phyloP scores from a whole-genome alignment of 1,284 basidiomycete species.

The Pseudozyma flocculosa region DNA sequence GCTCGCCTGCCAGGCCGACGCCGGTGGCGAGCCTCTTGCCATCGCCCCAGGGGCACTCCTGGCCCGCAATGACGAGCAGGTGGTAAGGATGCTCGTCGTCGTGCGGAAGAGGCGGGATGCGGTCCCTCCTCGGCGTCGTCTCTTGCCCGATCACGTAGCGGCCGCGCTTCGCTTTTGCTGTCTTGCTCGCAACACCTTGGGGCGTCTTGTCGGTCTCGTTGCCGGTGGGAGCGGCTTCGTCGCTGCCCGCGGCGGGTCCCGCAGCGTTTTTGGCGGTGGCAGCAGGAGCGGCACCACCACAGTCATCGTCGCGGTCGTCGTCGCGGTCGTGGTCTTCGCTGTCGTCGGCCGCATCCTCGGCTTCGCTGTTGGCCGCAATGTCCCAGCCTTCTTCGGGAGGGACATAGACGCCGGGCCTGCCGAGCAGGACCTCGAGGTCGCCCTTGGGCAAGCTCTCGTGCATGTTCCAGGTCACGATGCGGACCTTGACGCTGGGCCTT shows the following conservation, averaged over 20 bases:
- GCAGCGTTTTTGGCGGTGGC: too few species aligned
- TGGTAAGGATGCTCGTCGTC: conserved; percentile 71
- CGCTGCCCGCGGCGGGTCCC: too few species aligned
- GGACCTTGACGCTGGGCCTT: conserved; percentile 59
- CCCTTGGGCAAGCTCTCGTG: conserved; percentile 65
- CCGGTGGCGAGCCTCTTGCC: conserved; percentile 43
- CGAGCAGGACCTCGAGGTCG: conserved; percentile 73
- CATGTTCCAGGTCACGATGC: conserved; percentile 63
- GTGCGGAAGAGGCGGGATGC: conserved; percentile 47
- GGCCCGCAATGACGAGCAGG: conserved; percentile 75
- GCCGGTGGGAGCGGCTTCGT: neutral
- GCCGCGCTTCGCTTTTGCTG: conserved; percentile 5
- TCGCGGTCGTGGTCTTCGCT: neutral
- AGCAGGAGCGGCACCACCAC: too few species aligned
- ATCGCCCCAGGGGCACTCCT: conserved; percentile 60
- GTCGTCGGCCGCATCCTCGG: conserved; percentile 3
- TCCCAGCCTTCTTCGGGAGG: conserved; percentile 52
- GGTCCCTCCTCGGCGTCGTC: conserved; percentile 31
- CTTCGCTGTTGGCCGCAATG: conserved; percentile 25
- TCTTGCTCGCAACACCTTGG: neutral
- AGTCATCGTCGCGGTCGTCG: neutral
- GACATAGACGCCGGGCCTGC: conserved; percentile 66
- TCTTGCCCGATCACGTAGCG: conserved; percentile 42
- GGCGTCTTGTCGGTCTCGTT: neutral
- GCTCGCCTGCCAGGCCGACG: conserved; percentile 51